A percentile compares a stretch with the other conserved stretches of the same genome.
Conservation (phyloP, 495 filamentous ascomycete genomes). For the Aspergillus heteromorphus region DNA sequence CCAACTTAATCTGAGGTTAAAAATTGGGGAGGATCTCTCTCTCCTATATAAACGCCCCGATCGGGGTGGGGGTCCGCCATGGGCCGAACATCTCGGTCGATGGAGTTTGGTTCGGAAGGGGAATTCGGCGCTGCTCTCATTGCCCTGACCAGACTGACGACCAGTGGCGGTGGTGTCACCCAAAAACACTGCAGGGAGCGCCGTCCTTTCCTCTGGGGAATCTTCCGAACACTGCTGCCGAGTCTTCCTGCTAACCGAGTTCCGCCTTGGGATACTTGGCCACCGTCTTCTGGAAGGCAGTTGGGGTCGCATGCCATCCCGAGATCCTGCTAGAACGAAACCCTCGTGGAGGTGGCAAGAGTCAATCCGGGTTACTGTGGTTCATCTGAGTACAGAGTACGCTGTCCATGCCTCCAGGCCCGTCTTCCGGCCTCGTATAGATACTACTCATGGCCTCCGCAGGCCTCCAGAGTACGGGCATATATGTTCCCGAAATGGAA, state of each 20-base stretch:
- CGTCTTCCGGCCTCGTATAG: too few species aligned
- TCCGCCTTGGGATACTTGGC: conserved; percentile 14
- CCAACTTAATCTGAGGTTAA: not conserved
- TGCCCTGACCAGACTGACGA: conserved; percentile 1
- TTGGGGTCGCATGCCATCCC: not conserved
- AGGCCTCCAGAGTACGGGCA: too few species aligned
- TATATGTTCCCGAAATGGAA: too few species aligned
- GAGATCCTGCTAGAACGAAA: not conserved
- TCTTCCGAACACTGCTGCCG: conserved; percentile 26
- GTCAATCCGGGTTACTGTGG: not conserved
- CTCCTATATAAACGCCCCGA: conserved; percentile 7
- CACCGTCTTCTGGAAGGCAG: not conserved
- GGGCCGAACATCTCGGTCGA: conserved; percentile 12
- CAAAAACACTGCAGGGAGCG: conserved; percentile 2
- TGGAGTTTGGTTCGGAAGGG: conserved; percentile 17
- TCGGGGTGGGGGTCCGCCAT: conserved; percentile 8
- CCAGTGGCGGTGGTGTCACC: conserved; percentile 13
- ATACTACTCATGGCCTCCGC: too few species aligned
- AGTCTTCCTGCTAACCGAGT: conserved; percentile 20
- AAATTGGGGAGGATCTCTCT: not conserved
- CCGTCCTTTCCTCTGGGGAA: conserved; percentile 12
- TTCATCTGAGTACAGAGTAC: too few species aligned
- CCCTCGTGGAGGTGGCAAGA: not conserved
- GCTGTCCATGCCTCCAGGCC: too few species aligned
- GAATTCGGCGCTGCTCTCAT: conserved; percentile 13